Base-by-base conservation (phyloP, 1,139 yeast genomes). In the Saccharomycopsis hybrid region DNA sequence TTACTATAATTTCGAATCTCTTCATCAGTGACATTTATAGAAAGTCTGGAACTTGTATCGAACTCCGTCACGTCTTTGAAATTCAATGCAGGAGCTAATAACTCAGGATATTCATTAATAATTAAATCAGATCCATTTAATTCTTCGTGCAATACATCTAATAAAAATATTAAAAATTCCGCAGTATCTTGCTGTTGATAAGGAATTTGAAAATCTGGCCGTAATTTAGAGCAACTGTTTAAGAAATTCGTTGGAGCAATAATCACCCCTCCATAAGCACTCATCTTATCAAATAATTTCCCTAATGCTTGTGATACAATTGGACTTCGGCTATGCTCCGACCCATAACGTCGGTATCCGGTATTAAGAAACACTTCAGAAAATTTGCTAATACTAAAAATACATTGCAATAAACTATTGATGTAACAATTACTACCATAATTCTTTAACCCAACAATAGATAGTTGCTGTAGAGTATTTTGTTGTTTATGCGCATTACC, bases 151-250 rank as follows among this genome's bases (percentile, higher is more conserved):
- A 84, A 63, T 51, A 81, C 72, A 60, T 84, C 90, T 54, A 85
- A 65, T 7, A 83, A 59, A 56, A 82, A 80, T 62, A 83, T 71
- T 48, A 85, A 65, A 59, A 83, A 84, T 58, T 85, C 94, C 54
- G 84, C 87, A 1, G 90, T 80, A 63, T 85, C 94, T 62, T 85
- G 92, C 59, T 85, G 94, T 58, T 82, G 86, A 56, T 72, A 65
- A 0, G 90, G 90, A 8, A 84, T 82, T 56, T 72, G 70, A 50
- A 83, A 73, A 56, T 80, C 85, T 0, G 88, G 88, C 57, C 82
- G 78, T 38, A 82, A 60, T 3, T 65, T 56, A 8, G 79, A 68
- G 47, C 85, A 72, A 1, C 74, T 67, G 52, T 80, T 71, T 40
- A 83, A 67, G 58, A 84, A 82, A 48, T 79, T 77, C 7, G 78